Evolutionary conservation across 352 stramenopile species (phyloP).

Genomic region (Pythium aphanidermatum): DNA sequence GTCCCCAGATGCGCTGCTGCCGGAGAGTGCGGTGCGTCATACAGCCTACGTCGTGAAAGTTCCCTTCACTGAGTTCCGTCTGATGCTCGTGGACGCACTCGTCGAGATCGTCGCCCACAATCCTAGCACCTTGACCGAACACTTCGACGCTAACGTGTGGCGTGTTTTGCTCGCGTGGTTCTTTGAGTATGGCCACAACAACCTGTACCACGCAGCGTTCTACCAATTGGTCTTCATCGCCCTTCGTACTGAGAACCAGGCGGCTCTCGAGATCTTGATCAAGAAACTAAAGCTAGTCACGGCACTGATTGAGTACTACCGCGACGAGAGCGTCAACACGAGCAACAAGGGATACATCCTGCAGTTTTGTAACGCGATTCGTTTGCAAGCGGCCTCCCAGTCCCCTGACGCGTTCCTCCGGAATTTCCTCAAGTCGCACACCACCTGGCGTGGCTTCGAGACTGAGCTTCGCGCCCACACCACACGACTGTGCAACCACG

Average conservation of each 20-base stretch:
- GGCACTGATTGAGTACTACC: conserved; percentile 78
- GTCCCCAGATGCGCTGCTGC: conserved; percentile 47
- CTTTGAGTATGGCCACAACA: conserved; percentile 90
- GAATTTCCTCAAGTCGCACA: conserved; percentile 88
- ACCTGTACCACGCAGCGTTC: conserved; percentile 87
- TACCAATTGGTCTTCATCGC: conserved; percentile 88
- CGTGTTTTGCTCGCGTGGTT: conserved; percentile 85
- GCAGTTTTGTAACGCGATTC: conserved; percentile 86
- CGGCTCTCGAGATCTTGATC: conserved; percentile 72
- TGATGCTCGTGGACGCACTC: conserved; percentile 80
- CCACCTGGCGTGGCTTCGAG: conserved; percentile 74
- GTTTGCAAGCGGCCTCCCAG: conserved; percentile 83
- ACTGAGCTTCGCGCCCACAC: conserved; percentile 57
- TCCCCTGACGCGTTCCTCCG: conserved; percentile 84
- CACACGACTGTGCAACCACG: conserved; percentile 42
- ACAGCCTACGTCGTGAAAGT: conserved; percentile 86
- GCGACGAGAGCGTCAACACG: conserved; percentile 40
- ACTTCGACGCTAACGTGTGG: conserved; percentile 84
- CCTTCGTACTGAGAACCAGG: conserved; percentile 79
- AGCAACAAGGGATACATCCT: conserved; percentile 88
- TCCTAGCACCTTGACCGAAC: conserved; percentile 50
- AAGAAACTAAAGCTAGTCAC: conserved; percentile 88
- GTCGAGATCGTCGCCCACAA: conserved; percentile 83
- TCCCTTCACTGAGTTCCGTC: conserved; percentile 86
- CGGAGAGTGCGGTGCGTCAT: conserved; percentile 63